A percentile compares a stretch with the other conserved stretches of the same genome.
phyloP scores from a whole-genome alignment of 192 early-diverging fungal genomes.

The Coemansia guatemalensis region DNA sequence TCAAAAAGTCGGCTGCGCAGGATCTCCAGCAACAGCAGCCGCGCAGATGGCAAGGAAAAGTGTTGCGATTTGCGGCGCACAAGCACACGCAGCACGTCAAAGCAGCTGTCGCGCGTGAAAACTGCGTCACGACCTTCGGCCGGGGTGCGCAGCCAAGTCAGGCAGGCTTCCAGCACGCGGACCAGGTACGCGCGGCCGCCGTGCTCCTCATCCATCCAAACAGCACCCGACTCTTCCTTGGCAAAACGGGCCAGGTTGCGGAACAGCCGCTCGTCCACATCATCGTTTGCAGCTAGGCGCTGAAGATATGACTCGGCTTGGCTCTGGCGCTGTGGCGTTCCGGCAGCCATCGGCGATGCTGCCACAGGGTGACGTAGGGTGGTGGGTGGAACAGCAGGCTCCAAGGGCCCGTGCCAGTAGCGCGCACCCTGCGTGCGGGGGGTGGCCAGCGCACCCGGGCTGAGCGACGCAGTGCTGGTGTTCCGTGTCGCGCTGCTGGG shows the following conservation, averaged over 20 bases:
- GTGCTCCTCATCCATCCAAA: conserved; percentile 25
- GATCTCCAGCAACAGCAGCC: conserved; percentile 43
- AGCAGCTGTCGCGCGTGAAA: conserved; percentile 52
- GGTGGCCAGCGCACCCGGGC: background rate
- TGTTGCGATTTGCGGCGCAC: conserved; percentile 48
- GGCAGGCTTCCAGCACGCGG: conserved; percentile 40
- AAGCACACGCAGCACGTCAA: conserved; percentile 52
- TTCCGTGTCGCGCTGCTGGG: conserved; percentile 5
- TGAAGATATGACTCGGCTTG: conserved; percentile 30
- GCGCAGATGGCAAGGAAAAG: conserved; percentile 37
- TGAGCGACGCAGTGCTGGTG: conserved; percentile 7
- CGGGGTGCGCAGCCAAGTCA: conserved; percentile 48
- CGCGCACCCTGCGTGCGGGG: conserved; percentile 50
- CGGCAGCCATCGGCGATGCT: conserved; percentile 41
- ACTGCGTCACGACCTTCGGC: conserved; percentile 47
- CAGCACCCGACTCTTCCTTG: conserved; percentile 45
- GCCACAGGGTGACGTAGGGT: conserved; percentile 10
- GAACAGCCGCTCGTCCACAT: conserved; percentile 46
- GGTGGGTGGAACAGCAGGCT: conserved; percentile 5
- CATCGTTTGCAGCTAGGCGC: conserved; percentile 27
- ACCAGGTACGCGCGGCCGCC: conserved; percentile 39
- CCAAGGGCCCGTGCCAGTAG: conserved; percentile 50
- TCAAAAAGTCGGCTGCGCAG: conserved; percentile 51
- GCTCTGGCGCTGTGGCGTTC: conserved; percentile 35
- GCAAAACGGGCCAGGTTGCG: conserved; percentile 52